Conservation (phyloP, 148 eudicot genomes). For the Simmondsia chinensis region DNA sequence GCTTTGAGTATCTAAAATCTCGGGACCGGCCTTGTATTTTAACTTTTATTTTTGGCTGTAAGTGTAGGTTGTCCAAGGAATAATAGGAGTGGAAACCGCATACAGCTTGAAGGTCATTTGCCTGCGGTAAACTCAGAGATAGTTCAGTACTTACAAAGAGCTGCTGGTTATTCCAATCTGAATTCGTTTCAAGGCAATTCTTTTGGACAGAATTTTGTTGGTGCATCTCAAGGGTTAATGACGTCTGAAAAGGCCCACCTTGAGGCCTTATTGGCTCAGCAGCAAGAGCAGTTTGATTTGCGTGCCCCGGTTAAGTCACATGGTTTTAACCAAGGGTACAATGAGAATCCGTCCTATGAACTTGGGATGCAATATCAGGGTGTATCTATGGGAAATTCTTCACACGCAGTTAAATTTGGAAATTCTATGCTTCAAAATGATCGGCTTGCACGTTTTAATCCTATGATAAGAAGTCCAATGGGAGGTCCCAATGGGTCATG, state of each 20-base stretch:
- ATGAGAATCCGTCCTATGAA: conserved; percentile 17
- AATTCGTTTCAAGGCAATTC: conserved; percentile 8
- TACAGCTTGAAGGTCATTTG: conserved; percentile 12
- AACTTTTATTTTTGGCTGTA: conserved; percentile 11
- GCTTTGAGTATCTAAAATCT: too few relatives aligned
- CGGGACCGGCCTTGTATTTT: background rate
- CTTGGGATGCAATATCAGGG: conserved; percentile 20
- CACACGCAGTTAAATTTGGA: conserved; percentile 10
- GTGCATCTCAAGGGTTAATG: conserved; percentile 16
- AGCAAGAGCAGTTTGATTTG: conserved; percentile 20
- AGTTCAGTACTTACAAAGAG: conserved; percentile 15
- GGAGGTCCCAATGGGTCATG: conserved; percentile 17
- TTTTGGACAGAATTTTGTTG: conserved; percentile 12
- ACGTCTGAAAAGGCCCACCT: conserved; percentile 25
- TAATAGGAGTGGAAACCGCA: conserved; percentile 18
- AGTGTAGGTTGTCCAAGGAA: conserved; percentile 12
- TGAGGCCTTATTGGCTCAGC: conserved; percentile 35
- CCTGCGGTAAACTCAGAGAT: conserved; percentile 16
- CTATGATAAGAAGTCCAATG: conserved; percentile 10
- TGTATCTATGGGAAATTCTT: conserved; percentile 15
- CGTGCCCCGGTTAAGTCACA: conserved; percentile 17
- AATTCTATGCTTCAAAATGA: conserved; percentile 17
- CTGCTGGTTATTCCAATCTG: conserved; percentile 11
- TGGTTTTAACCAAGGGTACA: conserved; percentile 15
- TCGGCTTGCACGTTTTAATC: conserved; percentile 4